phyloP scores from a whole-genome alignment of 2,329 filamentous ascomycete genomes.

The Lachnellula suecica region DNA sequence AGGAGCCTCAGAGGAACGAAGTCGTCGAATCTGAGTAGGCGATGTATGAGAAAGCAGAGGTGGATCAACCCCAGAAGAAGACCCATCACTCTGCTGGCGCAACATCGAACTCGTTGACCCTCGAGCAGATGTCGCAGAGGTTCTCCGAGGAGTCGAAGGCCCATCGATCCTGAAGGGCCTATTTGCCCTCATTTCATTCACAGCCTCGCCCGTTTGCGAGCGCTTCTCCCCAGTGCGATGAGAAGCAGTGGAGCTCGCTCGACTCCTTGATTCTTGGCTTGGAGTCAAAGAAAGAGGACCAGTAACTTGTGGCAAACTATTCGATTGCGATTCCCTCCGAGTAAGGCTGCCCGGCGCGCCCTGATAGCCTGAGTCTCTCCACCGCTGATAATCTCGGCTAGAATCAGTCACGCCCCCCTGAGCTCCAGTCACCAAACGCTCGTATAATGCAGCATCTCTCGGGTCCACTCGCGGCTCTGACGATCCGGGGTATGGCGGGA shows the following conservation, averaged over 20 bases:
- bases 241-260: slow-evolving; percentile 6
- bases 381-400: slow-evolving; percentile 2
- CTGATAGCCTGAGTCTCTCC: slow-evolving; percentile 5
- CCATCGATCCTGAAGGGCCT: background rate
- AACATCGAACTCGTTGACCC: background rate
- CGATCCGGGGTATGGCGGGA: background rate
- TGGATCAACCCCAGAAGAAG: background rate
- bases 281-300: background rate
- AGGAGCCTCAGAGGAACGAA: background rate
- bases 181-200: background rate
- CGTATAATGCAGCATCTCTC: background rate
- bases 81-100: background rate
- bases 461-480: background rate
- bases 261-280: slow-evolving; percentile 4
- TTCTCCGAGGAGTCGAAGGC: background rate
- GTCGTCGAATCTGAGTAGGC: slow-evolving; percentile 3
- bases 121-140: slow-evolving; percentile 1
- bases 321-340: background rate
- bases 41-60: background rate
- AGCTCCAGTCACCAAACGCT: background rate
- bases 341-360: background rate
- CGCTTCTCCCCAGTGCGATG: background rate
- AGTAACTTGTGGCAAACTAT: background rate
- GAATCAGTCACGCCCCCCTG: background rate
- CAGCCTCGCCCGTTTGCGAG: background rate